phyloP scores from a whole-genome alignment of 2,329 filamentous ascomycete genomes.

The Ascosphaera aggregata region DNA sequence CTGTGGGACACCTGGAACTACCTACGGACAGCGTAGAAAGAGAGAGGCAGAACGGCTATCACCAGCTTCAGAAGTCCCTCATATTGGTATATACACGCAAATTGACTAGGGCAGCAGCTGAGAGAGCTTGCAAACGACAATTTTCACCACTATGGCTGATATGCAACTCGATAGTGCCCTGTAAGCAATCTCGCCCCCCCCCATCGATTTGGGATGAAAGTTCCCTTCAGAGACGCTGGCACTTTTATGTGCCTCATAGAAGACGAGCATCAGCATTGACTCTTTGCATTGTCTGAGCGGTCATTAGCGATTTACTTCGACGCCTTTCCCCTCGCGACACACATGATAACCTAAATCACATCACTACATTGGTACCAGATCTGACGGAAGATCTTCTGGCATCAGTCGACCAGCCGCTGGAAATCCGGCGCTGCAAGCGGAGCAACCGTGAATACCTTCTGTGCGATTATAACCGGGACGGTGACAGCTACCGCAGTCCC shows the following conservation, averaged over 20 bases:
- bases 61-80: background rate
- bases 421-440: slow-evolving; percentile 63
- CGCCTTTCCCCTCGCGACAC: slow-evolving; percentile 92
- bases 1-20: background rate
- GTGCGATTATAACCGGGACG: slow-evolving; percentile 99
- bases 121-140: background rate
- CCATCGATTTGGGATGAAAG: slow-evolving; percentile 7
- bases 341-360: slow-evolving; percentile 61
- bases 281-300: slow-evolving; percentile 6
- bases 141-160: slow-evolving; percentile 17
- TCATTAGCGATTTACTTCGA: slow-evolving; percentile 78
- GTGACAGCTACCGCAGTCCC: slow-evolving; percentile 91
- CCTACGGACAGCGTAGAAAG: background rate
- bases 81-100: too few species aligned
- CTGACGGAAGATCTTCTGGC: slow-evolving; percentile 95
- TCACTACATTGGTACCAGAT: slow-evolving; percentile 71
- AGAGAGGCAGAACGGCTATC: background rate
- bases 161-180: slow-evolving; percentile 27
- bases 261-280: background rate
- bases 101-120: too few species aligned
- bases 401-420: slow-evolving; percentile 87
- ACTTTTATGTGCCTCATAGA: too few species aligned
- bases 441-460: slow-evolving; percentile 88
- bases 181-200: slow-evolving; percentile 13
- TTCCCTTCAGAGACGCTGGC: too few species aligned